Evolutionary conservation across 2,329 filamentous ascomycete species (phyloP).

Genomic region (Penicillium olsonii): DNA sequence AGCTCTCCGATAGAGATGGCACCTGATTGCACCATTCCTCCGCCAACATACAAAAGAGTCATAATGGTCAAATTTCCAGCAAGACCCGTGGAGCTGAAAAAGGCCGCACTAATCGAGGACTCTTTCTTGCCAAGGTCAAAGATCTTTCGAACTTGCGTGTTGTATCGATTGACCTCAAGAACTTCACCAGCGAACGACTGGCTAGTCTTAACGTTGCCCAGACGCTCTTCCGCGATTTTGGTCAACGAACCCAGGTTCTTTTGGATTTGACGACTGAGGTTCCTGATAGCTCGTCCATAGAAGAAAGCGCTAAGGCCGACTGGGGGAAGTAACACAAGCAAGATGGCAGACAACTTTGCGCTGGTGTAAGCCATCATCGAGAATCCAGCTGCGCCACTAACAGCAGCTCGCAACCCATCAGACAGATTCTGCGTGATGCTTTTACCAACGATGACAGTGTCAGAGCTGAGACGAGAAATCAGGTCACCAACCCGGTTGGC

Average conservation of each 20-base stretch:
- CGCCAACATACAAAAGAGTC: conserved; percentile 84
- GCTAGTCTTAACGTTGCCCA: conserved; percentile 94
- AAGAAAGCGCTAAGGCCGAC: conserved; percentile 88
- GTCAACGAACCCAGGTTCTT: conserved; percentile 89
- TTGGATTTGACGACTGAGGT: conserved; percentile 88
- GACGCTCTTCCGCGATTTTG: conserved; percentile 96
- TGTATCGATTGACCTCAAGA: conserved; percentile 87
- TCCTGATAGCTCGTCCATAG: conserved; percentile 85
- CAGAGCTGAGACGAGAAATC: conserved; percentile 91
- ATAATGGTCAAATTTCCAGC: conserved; percentile 97
- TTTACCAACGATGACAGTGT: conserved; percentile 97
- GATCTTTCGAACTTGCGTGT: conserved; percentile 86
- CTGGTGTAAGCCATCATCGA: conserved; percentile 95
- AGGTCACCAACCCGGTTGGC: conserved; percentile 95
- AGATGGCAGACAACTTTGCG: conserved; percentile 81
- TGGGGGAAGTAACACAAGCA: conserved; percentile 85
- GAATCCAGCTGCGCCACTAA: conserved; percentile 88
- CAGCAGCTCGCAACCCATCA: conserved; percentile 86
- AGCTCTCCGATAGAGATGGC: conserved; percentile 87
- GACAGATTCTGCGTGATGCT: conserved; percentile 98
- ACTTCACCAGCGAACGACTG: conserved; percentile 95
- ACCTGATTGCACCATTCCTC: conserved; percentile 83
- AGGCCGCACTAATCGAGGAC: conserved; percentile 83
- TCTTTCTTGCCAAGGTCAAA: conserved; percentile 86
- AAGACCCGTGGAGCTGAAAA: conserved; percentile 84